Evolutionary conservation across 1,284 basidiomycete species (phyloP), one percentile per base, ranked within the genome.

Genomic region (Rhodofomes roseus): DNA sequence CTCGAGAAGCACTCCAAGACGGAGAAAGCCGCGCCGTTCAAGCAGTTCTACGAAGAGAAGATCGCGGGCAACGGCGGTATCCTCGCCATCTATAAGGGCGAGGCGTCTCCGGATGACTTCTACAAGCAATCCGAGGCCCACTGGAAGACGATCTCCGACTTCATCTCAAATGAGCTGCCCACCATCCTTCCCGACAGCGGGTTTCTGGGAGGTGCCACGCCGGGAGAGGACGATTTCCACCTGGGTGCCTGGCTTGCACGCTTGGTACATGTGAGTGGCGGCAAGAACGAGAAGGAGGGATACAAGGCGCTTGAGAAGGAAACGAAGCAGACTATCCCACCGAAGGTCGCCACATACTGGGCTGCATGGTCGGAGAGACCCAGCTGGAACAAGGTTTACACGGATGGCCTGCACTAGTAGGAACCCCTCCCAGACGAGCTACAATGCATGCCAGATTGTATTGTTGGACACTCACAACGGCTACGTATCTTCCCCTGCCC

Each of bases 381-480:
- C 36, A 83, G 82, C 65, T 89, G 85, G 79, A 74, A 82, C 73
- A 76, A 77, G 65, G 81, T 85, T 53, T 85, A 83, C 63, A 73
- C 71, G 9, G 66, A 73, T 25, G 78, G 77, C 14, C 72, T 84
- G 55, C 81, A 84, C 71, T 84, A 46, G 51, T 37, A 7, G 3
- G 25, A 56, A 36, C 29, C 50, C 14, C 25, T 3, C 25, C 14
- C 18, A 16, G 16, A 29, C 12, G 46, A 27, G 4, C n/a, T 25
- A 25, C 34, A 12, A 36, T 12, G 12, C 12, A 36, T 36, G 34
- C 34, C 9, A 14, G 16, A 9, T 12, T 14, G 37, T 39, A 18
- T 39, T 14, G 9, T 4, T 39, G 16, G 9, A 22, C 22, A 27
- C 46, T 48, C 22, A 5, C 46, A 25, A 44, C 25, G 25, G 22